Conservation (phyloP, 345 rosid species). For the Lepidium africanum region DNA sequence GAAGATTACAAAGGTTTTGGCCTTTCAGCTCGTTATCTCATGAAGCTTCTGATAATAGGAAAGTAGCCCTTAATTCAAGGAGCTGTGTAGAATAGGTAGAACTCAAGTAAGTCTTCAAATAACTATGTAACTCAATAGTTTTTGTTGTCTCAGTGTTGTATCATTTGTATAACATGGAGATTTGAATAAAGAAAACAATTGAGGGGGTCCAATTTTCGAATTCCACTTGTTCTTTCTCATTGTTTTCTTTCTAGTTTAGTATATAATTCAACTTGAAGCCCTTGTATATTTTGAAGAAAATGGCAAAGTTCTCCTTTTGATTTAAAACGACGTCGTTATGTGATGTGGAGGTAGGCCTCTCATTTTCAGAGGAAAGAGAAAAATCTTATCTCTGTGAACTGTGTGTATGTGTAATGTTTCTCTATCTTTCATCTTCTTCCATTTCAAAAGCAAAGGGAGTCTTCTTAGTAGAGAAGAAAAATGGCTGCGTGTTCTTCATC, state of each 20-base stretch:
- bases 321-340: neutral
- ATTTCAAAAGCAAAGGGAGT: neutral
- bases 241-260: neutral
- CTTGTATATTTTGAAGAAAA: neutral
- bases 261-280: neutral
- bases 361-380: neutral
- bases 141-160: neutral
- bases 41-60: neutral
- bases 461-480: neutral
- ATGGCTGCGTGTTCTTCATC: slow-evolving; percentile 26
- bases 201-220: neutral
- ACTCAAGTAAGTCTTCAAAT: neutral
- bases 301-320: neutral
- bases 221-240: neutral
- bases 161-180: neutral
- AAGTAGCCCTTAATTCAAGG: neutral
- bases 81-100: slow-evolving; percentile 10
- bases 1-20: slow-evolving; percentile 8
- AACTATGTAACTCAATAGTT: slow-evolving; percentile 21
- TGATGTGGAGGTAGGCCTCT: neutral
- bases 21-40: slow-evolving; percentile 4
- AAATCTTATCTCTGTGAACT: slow-evolving; percentile 4
- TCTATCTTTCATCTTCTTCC: slow-evolving; percentile 9
- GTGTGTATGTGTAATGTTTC: slow-evolving; percentile 1
- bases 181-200: neutral